These are phyloP conservation scores for Leishmania lainsoni DNA, from an alignment of 208 protist species.

Conservation along the genomic window DNA sequence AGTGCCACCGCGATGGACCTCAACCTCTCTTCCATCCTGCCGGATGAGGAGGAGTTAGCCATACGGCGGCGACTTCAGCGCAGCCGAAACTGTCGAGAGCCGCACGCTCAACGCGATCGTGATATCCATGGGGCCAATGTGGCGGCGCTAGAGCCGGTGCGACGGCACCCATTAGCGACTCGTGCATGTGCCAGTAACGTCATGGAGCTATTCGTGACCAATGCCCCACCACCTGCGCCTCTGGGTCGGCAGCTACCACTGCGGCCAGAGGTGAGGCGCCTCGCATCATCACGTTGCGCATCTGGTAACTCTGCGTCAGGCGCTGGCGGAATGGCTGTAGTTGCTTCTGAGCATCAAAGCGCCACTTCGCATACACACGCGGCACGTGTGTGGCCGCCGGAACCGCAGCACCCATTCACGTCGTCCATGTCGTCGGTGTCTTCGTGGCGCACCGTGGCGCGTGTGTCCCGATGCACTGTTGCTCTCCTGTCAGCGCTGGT, in stretches of 20 bases:
- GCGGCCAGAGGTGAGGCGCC: background rate
- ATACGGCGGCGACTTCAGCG: slow-evolving; percentile 22
- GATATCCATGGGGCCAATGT: background rate
- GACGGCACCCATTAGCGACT: background rate
- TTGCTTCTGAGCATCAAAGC: background rate
- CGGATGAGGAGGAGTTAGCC: slow-evolving; percentile 37
- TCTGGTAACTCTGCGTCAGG: background rate
- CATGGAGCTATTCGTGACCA: slow-evolving; percentile 3
- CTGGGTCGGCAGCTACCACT: background rate
- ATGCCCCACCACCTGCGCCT: background rate
- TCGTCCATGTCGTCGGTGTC: slow-evolving; percentile 5
- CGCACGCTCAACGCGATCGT: background rate
- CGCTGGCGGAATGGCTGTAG: background rate
- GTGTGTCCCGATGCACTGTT: background rate
- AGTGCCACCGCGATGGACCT: slow-evolving; percentile 47
- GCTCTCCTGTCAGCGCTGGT: slow-evolving; percentile 1
- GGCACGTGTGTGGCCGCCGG: background rate
- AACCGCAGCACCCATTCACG: slow-evolving; percentile 6
- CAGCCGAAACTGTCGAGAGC: background rate
- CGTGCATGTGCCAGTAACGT: background rate
- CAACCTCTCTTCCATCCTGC: slow-evolving; percentile 59
- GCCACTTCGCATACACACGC: background rate
- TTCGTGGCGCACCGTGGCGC: background rate
- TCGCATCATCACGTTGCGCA: background rate
- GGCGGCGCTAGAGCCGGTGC: background rate